Percentiles rank a stretch among this genome's conserved stretches.
phyloP scores from a whole-genome alignment of 116 monocot species.

The Zostera marina region DNA sequence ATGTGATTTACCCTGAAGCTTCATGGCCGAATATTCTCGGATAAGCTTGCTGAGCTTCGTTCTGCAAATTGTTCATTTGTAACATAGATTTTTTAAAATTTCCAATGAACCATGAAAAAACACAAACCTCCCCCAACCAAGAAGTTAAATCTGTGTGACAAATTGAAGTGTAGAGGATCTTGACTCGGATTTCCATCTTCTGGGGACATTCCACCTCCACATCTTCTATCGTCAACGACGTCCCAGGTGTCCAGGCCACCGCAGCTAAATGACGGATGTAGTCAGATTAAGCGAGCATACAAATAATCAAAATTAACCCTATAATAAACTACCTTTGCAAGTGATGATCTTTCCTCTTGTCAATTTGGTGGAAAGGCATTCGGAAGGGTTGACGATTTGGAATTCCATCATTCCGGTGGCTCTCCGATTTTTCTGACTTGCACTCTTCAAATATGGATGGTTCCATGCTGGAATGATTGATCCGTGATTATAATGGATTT shows the following conservation, averaged over 20 bases:
- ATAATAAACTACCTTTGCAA: too few species aligned
- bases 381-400: too few species aligned
- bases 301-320: too few species aligned
- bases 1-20: conserved; percentile 13
- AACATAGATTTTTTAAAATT: not conserved
- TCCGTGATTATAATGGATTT: too few species aligned
- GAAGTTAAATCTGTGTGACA: conserved; percentile 49
- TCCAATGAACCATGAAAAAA: not conserved
- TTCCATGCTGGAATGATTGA: too few species aligned
- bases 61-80: not conserved
- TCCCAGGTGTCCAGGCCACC: conserved; percentile 28
- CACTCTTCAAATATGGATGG: too few species aligned
- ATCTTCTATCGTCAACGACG: conserved; percentile 33
- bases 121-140: conserved; percentile 33
- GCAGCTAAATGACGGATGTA: too few species aligned
- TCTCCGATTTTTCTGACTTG: too few species aligned
- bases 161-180: conserved; percentile 52
- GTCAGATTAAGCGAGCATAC: too few species aligned
- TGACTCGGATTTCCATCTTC: conserved; percentile 38
- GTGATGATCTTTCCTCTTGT: too few species aligned
- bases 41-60: conserved; percentile 6
- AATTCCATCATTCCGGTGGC: too few species aligned
- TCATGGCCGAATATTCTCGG: conserved; percentile 22
- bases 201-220: conserved; percentile 41
- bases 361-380: too few species aligned